Percentiles rank a stretch among this genome's conserved stretches.
Conservation (phyloP, 192 early-diverging fungal species). For the Lunasporangiospora selenospora region DNA sequence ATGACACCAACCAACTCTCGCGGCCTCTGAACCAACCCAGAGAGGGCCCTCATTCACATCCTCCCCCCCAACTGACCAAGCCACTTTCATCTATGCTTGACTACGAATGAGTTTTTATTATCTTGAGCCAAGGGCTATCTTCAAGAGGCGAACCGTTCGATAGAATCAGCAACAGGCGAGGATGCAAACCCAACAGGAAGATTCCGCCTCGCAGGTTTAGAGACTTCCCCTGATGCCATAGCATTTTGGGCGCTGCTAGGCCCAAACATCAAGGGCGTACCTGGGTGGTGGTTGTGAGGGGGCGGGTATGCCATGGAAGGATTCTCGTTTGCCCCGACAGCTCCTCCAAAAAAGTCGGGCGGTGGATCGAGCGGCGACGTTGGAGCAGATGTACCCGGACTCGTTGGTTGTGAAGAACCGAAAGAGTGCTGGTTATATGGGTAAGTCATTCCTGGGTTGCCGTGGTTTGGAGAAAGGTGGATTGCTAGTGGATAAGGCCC, state of each 20-base stretch:
- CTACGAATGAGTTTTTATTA: background rate
- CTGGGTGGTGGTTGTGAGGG: slow-evolving; percentile 19
- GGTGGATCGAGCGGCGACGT: background rate
- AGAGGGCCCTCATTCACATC: background rate
- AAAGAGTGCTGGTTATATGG: no score
- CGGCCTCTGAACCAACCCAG: background rate
- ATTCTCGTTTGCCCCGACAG: background rate
- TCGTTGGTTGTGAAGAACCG: no score
- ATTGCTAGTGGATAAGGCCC: slow-evolving; percentile 6
- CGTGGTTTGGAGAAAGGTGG: background rate
- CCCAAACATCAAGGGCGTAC: slow-evolving; percentile 12
- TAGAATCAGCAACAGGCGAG: slow-evolving; percentile 1
- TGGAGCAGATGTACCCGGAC: no score
- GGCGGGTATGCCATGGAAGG: slow-evolving; percentile 25
- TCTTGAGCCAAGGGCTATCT: background rate
- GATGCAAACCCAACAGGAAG: slow-evolving; percentile 22
- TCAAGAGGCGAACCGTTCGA: background rate
- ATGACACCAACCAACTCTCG: background rate
- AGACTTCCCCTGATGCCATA: background rate
- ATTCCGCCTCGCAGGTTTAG: background rate
- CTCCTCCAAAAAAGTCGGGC: background rate
- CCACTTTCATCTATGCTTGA: background rate
- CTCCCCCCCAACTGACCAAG: background rate
- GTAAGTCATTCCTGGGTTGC: no score
- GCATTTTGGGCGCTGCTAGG: slow-evolving; percentile 27